Evolutionary conservation across 2,329 filamentous ascomycete genomes (phyloP), one percentile per base, ranked within the genome.

Genomic region (Chrysosporium keratinophilum): DNA sequence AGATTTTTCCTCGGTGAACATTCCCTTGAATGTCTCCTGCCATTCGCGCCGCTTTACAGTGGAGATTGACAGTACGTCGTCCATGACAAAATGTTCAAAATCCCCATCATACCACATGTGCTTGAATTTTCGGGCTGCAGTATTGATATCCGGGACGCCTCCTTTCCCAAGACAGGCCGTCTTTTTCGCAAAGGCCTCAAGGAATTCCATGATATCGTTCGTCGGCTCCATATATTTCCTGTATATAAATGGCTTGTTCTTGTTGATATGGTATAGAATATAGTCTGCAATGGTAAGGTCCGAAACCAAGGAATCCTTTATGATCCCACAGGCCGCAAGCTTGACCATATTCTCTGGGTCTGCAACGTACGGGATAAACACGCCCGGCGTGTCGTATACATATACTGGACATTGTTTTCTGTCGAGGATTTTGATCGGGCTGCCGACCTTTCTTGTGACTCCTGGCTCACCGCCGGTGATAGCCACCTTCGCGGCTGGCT

Each of bases 311-410:
- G 85, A 87, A 67, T 95, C 88, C 68, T 95, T 95, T 52, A 98
- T 88, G 67, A 85, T 87, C 17, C 91, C 88, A 50, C 88, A 89
- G 0, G 97, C 79, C 1, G 90, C 85, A n/a, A 98, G 79, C 70
- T 95, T 97, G 58, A 98, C 76, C 93, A 98, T 98, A 44, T 83
- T 81, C 66, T 93, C 85, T 14, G 86, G 79, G 63, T 94, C 81
- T 0, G 84, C 79, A 28, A 97, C 85, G 67, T 95, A 95, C 0
- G 93, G 93, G 56, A 96, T 81, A 69, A 97, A 98, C 7, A 98
- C 90, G 46, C 93, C 93, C 0, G 93, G 93, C 0, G 91, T 96
- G 70, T 98, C 93, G 46, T 95, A 74, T 42, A 97, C 73, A 67
- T 93, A 95, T 4, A 95, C 84, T 43, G 78, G 69, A 3, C 72